Evolutionary conservation across 2,329 filamentous ascomycete genomes (phyloP), one percentile per base, ranked within the genome.

Genomic region (Aspergillus oerlinghausenensis): DNA sequence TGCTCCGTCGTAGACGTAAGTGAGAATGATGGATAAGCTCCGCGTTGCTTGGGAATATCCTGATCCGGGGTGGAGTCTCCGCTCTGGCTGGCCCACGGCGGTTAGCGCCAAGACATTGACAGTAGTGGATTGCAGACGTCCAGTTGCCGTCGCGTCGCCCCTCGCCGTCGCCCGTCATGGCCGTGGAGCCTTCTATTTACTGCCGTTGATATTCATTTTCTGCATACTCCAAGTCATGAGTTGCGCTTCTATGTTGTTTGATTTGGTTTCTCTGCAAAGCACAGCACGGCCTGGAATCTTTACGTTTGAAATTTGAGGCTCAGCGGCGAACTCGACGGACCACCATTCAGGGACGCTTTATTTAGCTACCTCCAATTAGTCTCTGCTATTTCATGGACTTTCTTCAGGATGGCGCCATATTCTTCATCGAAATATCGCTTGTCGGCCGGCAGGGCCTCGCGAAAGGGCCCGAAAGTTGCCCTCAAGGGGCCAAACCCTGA

Each of bases 391-490:
- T 19, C 32, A n/a, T 49, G 3, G 51, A 5, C 6, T 10, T n/a
- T 8, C 10, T 5, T 25, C 50, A 51, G 45, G 32, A 74, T 75
- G 70, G 72, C 70, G 43, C 72, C 70, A 43, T 58, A 69, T 57
- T 64, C 68, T 26, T 59, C 68, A 57, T 59, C 61, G 4, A 69
- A 65, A 49, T 57, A 62, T 23, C 63, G 67, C 48, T 61, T 65
- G 28, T 57, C 64, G 17, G 66, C 67, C 23, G 62, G 63, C 21
- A 63, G 67, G 54, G 54, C 69, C 21, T 63, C 68, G 40, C 68
- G 67, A 57, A 63, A 66, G 55, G 67, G 67, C 19, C 60, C 67
- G 8, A 73, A 71, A 60, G 61, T 70, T 23, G 60, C 69, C 23
- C 56, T 70, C 45, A 75, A 72, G 59, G 59, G 65, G 17, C 59